Base-by-base conservation (phyloP, 225 moss, liverwort and hornwort genomes). In the Takakia lepidozioides region DNA sequence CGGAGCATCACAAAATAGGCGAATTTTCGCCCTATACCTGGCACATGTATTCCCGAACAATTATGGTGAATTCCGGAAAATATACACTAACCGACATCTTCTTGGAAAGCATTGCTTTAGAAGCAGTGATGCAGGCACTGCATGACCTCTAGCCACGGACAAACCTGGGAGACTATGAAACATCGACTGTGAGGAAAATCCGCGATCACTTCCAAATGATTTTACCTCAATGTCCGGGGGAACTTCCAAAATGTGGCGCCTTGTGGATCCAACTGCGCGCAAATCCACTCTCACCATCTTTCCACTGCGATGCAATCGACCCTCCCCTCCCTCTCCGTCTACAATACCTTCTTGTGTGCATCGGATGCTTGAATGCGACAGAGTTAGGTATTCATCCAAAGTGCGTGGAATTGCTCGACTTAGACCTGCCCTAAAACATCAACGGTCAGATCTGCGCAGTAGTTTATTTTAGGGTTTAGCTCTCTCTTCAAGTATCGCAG, bases 201-300 rank as follows among this genome's bases (percentile, higher is more conserved):
- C 14, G 15, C 4, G 23, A 8, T 16, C 46, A 25, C 1, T 22
- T 2, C 13, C 8, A 46, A 24, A 13, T n/a, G 2, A 22, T 11
- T 23, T 9, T 22, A 18, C 24, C 20, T 46, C 25, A 23, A 25
- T 3, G 10, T 46, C 25, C 32, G 32, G 11, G 54, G 73, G 63
- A 48, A 79, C 55, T 3, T 74, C 66, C 20, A 79, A 28, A 27
- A 59, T 14, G 22, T 69, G 73, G 26, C 59, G 66, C 46, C 60
- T 65, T 48, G 78, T 66, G 28, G 78, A 70, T 36, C 78, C 78
- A 29, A 69, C 73, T 23, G 63, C 66, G 27, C 56, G 52, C 24
- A 78, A 59, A 39, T 65, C 58, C 52, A 78, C 73, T 32, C 22
- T 53, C 69, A 73, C 78, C 78, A 78, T 78, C 65, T 54, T 61